Conservation (phyloP, 148 eudicot species). For the Chenopodium quinoa region DNA sequence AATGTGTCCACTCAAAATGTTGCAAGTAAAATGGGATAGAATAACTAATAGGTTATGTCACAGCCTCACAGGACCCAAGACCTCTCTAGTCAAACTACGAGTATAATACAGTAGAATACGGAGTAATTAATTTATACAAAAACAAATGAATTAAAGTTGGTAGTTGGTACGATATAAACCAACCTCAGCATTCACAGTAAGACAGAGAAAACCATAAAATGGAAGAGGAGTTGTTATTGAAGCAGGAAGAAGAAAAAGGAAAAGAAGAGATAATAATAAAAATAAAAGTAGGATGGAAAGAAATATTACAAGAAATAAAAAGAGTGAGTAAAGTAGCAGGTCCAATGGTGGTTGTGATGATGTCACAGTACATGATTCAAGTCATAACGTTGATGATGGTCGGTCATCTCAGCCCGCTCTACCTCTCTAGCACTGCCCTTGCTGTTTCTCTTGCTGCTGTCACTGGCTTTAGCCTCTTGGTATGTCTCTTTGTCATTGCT, state of each 20-base stretch:
- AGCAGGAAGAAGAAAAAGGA: not conserved
- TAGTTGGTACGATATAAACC: no score
- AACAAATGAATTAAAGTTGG: no score
- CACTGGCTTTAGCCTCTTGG: constrained; percentile 51
- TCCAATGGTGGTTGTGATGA: constrained; percentile 45
- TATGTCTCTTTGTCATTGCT: not conserved
- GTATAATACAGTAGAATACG: no score
- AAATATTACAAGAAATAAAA: constrained; percentile 36
- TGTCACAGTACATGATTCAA: constrained; percentile 38
- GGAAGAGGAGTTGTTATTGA: constrained; percentile 30
- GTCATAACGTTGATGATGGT: constrained; percentile 42
- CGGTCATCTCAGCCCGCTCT: constrained; percentile 51
- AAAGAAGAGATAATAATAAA: not conserved
- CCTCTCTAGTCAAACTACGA: no score
- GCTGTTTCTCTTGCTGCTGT: constrained; percentile 43
- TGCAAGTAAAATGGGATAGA: no score
- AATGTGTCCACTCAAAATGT: no score
- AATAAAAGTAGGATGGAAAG: constrained; percentile 16
- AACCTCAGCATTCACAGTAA: no score
- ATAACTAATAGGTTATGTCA: no score
- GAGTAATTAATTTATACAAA: no score
- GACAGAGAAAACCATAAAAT: not conserved
- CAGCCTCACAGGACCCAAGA: no score
- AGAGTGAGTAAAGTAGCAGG: constrained; percentile 39
- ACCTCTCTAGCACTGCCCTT: constrained; percentile 41